Conservation (phyloP, 2,329 filamentous ascomycete genomes). For the Nemania sp. region DNA sequence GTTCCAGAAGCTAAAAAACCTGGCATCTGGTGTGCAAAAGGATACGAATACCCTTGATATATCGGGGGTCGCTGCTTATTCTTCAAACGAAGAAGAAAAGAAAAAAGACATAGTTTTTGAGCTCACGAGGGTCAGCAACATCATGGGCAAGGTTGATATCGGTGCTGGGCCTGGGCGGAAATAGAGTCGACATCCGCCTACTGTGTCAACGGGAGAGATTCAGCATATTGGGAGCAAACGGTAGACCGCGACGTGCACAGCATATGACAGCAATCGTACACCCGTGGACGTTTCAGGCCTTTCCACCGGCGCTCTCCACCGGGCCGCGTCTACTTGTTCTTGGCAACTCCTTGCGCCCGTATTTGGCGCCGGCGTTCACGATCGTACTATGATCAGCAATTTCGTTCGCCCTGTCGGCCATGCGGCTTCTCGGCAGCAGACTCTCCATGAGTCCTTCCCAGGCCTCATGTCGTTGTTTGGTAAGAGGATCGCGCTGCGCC, state of each 20-base stretch:
- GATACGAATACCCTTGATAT: not conserved
- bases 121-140: not conserved
- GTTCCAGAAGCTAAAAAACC: not conserved
- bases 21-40: not conserved
- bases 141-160: not conserved
- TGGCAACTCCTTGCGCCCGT: constrained; percentile 58
- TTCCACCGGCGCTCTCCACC: constrained; percentile 13
- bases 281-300: constrained; percentile 3
- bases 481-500: constrained; percentile 56
- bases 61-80: not conserved
- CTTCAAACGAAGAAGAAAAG: not conserved
- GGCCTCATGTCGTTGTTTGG: constrained; percentile 59
- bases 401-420: constrained; percentile 48
- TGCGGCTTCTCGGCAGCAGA: constrained; percentile 49
- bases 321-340: constrained; percentile 50
- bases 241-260: not conserved
- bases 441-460: constrained; percentile 67
- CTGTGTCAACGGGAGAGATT: not conserved
- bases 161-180: not conserved
- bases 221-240: not conserved
- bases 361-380: constrained; percentile 61
- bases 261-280: not conserved
- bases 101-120: not conserved
- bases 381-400: constrained; percentile 68
- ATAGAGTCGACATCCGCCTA: not conserved